Percentiles rank a stretch among this genome's conserved stretches.
Conservation (phyloP, 2,329 filamentous ascomycete genomes). For the Arthroderma uncinatum region DNA sequence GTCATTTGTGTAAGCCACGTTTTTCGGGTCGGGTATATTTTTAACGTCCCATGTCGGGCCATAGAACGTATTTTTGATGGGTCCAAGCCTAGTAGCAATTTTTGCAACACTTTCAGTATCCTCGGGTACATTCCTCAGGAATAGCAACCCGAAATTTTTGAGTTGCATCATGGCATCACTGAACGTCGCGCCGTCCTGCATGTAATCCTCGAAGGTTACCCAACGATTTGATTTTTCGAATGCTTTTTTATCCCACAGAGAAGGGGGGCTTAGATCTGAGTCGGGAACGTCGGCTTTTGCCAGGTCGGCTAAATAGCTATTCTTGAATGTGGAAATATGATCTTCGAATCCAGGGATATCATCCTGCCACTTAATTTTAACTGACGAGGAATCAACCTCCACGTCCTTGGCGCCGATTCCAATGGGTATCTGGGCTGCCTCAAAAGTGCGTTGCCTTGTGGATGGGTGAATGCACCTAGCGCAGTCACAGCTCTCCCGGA, state of each 20-base stretch:
- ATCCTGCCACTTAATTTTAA: slow-evolving; percentile 49
- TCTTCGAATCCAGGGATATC: slow-evolving; percentile 39
- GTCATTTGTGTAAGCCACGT: slow-evolving; percentile 78
- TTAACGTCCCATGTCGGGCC: slow-evolving; percentile 83
- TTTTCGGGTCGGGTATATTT: slow-evolving; percentile 70
- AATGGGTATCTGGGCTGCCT: slow-evolving; percentile 51
- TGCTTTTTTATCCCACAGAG: slow-evolving; percentile 13
- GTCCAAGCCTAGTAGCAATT: slow-evolving; percentile 63
- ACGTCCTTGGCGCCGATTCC: slow-evolving; percentile 32
- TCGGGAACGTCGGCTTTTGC: background rate
- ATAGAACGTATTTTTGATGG: slow-evolving; percentile 78
- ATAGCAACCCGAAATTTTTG: slow-evolving; percentile 58
- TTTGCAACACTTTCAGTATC: slow-evolving; percentile 53
- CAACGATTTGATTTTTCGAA: slow-evolving; percentile 40
- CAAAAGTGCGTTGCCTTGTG: slow-evolving; percentile 54
- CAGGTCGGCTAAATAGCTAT: background rate
- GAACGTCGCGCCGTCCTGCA: slow-evolving; percentile 49
- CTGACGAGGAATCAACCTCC: slow-evolving; percentile 30
- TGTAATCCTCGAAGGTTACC: slow-evolving; percentile 61
- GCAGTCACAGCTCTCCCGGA: slow-evolving; percentile 49
- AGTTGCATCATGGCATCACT: slow-evolving; percentile 53
- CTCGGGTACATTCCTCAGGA: slow-evolving; percentile 63
- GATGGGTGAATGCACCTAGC: slow-evolving; percentile 43
- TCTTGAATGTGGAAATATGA: background rate
- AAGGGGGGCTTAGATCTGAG: background rate